phyloP scores from a whole-genome alignment of 495 filamentous ascomycete genomes.

The Letharia columbiana region DNA sequence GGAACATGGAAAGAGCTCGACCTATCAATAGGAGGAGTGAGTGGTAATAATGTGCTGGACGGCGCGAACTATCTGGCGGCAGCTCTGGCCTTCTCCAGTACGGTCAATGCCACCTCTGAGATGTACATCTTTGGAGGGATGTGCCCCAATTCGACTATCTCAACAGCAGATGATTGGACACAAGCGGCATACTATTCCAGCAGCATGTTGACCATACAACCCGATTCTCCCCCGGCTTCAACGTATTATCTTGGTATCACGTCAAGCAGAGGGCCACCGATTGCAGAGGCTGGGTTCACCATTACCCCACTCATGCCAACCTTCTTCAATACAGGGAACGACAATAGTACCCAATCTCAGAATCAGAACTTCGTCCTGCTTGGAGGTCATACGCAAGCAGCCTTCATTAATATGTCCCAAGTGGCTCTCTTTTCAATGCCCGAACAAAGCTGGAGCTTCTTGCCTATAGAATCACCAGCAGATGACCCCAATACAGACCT shows the following conservation, averaged over 20 bases:
- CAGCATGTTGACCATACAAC: constrained; percentile 53
- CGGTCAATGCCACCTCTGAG: constrained; percentile 41
- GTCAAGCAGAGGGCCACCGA: constrained; percentile 49
- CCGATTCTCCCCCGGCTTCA: constrained; percentile 30
- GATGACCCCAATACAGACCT: constrained; percentile 39
- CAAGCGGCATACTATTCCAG: constrained; percentile 67
- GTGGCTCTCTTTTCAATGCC: constrained; percentile 81
- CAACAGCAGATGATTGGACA: constrained; percentile 44
- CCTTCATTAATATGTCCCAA: constrained; percentile 90
- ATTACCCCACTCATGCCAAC: constrained; percentile 63
- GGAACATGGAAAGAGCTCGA: constrained; percentile 46
- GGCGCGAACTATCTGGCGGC: constrained; percentile 61
- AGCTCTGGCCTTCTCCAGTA: constrained; percentile 57
- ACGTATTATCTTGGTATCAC: constrained; percentile 36
- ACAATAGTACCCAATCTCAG: constrained; percentile 42
- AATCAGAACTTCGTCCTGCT: constrained; percentile 72
- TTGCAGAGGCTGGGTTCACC: constrained; percentile 80
- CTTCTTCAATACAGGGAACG: constrained; percentile 44
- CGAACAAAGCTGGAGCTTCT: constrained; percentile 76
- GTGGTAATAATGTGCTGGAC: constrained; percentile 28
- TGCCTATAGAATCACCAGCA: constrained; percentile 47
- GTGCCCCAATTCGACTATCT: constrained; percentile 54
- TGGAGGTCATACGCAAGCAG: constrained; percentile 73
- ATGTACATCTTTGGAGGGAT: constrained; percentile 81
- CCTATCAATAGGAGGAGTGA: constrained; percentile 28